Conservation (phyloP, 768 basidiomycete genomes). For the Phlegmacium glaucopus region DNA sequence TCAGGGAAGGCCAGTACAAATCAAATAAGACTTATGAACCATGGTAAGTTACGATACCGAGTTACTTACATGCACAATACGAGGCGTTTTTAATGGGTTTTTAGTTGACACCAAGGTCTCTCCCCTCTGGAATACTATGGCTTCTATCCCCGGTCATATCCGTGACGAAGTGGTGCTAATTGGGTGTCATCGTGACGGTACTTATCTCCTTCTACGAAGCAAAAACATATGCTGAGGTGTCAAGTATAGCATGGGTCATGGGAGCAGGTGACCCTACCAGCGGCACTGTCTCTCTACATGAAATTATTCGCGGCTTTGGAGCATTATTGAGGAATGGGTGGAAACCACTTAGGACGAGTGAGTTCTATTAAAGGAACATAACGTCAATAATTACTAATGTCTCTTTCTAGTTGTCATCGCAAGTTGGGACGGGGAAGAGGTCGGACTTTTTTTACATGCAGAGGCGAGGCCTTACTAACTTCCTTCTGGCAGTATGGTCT, state of each 20-base stretch:
- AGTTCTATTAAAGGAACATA: constrained; percentile 2
- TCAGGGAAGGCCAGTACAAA: constrained; percentile 47
- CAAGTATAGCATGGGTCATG: constrained; percentile 59
- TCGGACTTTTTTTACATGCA: constrained; percentile 28
- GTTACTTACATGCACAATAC: neutral
- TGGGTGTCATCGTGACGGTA: constrained; percentile 88
- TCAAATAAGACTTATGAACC: constrained; percentile 51
- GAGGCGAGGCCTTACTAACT: neutral
- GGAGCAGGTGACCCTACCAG: constrained; percentile 80
- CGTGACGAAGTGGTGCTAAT: constrained; percentile 83
- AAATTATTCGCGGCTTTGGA: constrained; percentile 76
- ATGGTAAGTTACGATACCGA: constrained; percentile 32
- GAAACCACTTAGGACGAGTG: constrained; percentile 71
- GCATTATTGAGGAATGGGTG: constrained; percentile 66
- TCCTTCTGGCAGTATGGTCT: constrained; percentile 47
- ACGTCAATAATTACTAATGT: neutral
- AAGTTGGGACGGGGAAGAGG: constrained; percentile 76
- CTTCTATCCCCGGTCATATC: constrained; percentile 73
- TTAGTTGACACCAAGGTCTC: constrained; percentile 74
- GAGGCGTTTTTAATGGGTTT: neutral
- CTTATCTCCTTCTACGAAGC: neutral
- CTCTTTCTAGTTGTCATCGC: constrained; percentile 51
- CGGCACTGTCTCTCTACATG: constrained; percentile 75
- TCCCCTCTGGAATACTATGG: constrained; percentile 88
- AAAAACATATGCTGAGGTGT: neutral